A percentile compares a stretch with the other conserved stretches of the same genome.
Evolutionary conservation across 345 rosid genomes (phyloP).

Genomic region (Abelmoschus esculentus): DNA sequence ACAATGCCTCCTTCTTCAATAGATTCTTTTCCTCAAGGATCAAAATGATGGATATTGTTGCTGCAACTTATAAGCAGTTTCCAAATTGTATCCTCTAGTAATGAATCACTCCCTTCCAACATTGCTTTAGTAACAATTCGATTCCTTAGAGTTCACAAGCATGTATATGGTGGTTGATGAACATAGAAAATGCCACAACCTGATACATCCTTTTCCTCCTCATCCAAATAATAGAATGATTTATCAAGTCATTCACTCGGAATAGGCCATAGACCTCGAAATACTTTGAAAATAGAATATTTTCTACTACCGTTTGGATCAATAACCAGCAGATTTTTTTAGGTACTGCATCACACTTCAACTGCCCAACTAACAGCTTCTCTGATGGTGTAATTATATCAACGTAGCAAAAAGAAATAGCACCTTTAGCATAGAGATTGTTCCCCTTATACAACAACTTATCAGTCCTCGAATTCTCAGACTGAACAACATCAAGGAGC

Average conservation of each 20-base stretch:
- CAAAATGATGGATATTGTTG: too few species aligned
- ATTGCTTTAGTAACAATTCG: conserved; percentile 42
- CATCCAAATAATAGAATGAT: conserved; percentile 48
- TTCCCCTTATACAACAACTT: conserved; percentile 24
- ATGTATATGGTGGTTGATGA: conserved; percentile 89
- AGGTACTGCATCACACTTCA: conserved; percentile 62
- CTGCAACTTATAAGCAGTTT: too few species aligned
- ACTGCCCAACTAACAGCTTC: conserved; percentile 78
- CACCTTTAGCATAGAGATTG: conserved; percentile 36
- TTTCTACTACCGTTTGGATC: conserved; percentile 99
- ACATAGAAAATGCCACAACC: conserved; percentile 79
- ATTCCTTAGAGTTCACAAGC: conserved; percentile 94
- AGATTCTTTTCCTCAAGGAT: too few species aligned
- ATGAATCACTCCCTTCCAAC: too few species aligned
- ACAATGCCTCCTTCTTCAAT: neutral
- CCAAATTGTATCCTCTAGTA: too few species aligned
- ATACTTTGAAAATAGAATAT: conserved; percentile 90
- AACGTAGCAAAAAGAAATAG: conserved; percentile 62
- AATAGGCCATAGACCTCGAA: conserved; percentile 88
- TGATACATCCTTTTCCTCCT: conserved; percentile 32
- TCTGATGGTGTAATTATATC: conserved; percentile 87
- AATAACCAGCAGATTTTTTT: conserved; percentile 87
- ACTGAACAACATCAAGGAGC: conserved; percentile 76
- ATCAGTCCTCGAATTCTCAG: conserved; percentile 47
- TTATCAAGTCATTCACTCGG: conserved; percentile 58